Evolutionary conservation across 1,139 yeast genomes (phyloP).

Genomic region (Pichia sp.): DNA sequence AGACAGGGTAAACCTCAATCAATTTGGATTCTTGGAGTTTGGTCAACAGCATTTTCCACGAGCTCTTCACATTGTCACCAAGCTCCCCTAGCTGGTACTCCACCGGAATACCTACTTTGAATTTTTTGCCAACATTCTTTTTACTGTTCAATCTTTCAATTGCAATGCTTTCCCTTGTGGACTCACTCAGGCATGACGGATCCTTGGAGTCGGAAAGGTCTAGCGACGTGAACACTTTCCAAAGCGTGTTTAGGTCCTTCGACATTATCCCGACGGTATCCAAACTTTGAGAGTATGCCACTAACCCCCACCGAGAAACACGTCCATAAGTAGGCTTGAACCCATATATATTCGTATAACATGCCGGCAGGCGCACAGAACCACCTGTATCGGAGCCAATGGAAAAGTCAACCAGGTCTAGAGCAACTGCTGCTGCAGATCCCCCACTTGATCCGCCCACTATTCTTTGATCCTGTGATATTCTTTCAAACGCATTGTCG

Average conservation of each 20-base stretch:
- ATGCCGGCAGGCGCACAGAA: slow-evolving; percentile 85
- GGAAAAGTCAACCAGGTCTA: slow-evolving; percentile 61
- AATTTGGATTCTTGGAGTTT: slow-evolving; percentile 41
- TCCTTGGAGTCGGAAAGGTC: slow-evolving; percentile 67
- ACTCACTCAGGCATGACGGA: slow-evolving; percentile 62
- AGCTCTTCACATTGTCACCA: slow-evolving; percentile 40
- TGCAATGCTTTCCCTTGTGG: slow-evolving; percentile 31
- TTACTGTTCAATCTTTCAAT: slow-evolving; percentile 16
- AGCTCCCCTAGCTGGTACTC: slow-evolving; percentile 62
- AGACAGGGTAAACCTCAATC: slow-evolving; percentile 56
- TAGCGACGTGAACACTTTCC: slow-evolving; percentile 49
- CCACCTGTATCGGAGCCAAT: slow-evolving; percentile 98
- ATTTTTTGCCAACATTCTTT: slow-evolving; percentile 18
- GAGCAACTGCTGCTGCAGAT: slow-evolving; percentile 86
- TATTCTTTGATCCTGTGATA: slow-evolving; percentile 34
- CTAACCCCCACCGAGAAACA: slow-evolving; percentile 85
- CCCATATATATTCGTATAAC: slow-evolving; percentile 78
- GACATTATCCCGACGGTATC: slow-evolving; percentile 90
- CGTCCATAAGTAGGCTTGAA: slow-evolving; percentile 93
- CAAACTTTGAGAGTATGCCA: slow-evolving; percentile 88
- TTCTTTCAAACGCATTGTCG: not conserved
- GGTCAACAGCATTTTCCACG: slow-evolving; percentile 45
- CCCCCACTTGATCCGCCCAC: slow-evolving; percentile 98
- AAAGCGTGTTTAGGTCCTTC: slow-evolving; percentile 40
- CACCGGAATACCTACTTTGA: slow-evolving; percentile 64